phyloP scores from a whole-genome alignment of 164 flowering plant species.

The Magnolia sinica region DNA sequence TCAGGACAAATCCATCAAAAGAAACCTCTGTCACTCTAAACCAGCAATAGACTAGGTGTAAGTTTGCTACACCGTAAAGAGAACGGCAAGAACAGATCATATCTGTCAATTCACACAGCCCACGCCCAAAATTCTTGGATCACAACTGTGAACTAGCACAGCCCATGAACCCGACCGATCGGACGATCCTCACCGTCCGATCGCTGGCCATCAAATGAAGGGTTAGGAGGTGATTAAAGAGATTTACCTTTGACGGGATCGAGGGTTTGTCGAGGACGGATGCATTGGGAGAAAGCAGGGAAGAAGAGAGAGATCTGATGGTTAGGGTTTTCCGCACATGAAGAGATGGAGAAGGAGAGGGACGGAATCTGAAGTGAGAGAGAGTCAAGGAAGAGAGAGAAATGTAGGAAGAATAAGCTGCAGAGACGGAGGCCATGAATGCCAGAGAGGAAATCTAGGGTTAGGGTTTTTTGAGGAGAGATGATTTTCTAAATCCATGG shows the following conservation, averaged over 20 bases:
- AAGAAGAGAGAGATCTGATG: conserved; percentile 25
- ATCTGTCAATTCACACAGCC: background rate
- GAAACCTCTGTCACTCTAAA: background rate
- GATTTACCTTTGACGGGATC: conserved; percentile 34
- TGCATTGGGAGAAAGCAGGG: conserved; percentile 10
- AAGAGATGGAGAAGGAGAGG: conserved; percentile 3
- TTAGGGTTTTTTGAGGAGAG: background rate
- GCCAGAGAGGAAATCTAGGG: background rate
- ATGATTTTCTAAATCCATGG: background rate
- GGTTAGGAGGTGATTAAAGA: background rate
- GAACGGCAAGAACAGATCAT: background rate
- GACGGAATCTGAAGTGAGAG: background rate
- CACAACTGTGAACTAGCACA: background rate
- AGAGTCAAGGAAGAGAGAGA: background rate
- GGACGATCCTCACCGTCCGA: background rate
- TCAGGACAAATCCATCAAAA: background rate
- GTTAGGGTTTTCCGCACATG: conserved; percentile 9
- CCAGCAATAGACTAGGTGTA: background rate
- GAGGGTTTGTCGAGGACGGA: conserved; percentile 22
- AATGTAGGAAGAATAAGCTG: background rate
- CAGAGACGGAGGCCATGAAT: conserved; percentile 3
- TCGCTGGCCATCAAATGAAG: background rate
- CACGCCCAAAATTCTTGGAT: background rate
- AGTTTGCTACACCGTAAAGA: background rate
- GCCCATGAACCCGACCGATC: background rate